Base-by-base conservation (phyloP, 2,329 filamentous ascomycete species). In the Aspergillus quadricinctus region DNA sequence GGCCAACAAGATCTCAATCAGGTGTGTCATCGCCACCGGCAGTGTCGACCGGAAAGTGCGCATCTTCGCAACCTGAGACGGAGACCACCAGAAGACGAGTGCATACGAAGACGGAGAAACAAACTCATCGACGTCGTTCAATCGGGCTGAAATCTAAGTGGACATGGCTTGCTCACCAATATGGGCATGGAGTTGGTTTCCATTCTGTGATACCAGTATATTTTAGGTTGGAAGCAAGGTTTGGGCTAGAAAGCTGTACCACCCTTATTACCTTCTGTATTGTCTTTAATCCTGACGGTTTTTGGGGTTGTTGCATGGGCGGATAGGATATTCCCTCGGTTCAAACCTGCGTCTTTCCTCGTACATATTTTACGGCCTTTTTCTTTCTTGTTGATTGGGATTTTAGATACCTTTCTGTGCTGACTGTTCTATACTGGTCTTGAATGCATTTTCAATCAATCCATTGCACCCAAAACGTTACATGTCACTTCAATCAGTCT, bases 11-110 rank as follows among this genome's bases (percentile, higher is more conserved):
- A 35, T 85, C 48, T 84, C 85, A 61, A 91, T 94, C 59, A 82
- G 90, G 58, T 94, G 90, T 70, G 86, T 95, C 27, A 87, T 96
- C 64, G 91, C 90, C 6, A 94, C 90, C 2, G 90, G 89, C 31
- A 89, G 90, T 68, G 89, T 95, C 57, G 90, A 95, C 77, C 76
- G 86, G 67, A 90, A 87, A 60, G 83, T 95, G 61, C 82, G 89
- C 64, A 84, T 95, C 52, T 95, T 93, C 77, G 89, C 90, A 23
- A 43, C 46, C 28, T 57, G 51, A 57, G 10, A 27, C 10, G 21
- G 5, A 46, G 43, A n/a, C 11, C 43, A 23, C 21, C 43, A 25
- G 10, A 23, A 25, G 11, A 45, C 21, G 41, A 11, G 19, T 14
- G 41, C n/a, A 37, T 37, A 17, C 5, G 31, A 37, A 37, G 31